These are phyloP conservation scores for Plasmodium relictum DNA, from an alignment of 169 alveolate genomes.

Conservation along the genomic window DNA sequence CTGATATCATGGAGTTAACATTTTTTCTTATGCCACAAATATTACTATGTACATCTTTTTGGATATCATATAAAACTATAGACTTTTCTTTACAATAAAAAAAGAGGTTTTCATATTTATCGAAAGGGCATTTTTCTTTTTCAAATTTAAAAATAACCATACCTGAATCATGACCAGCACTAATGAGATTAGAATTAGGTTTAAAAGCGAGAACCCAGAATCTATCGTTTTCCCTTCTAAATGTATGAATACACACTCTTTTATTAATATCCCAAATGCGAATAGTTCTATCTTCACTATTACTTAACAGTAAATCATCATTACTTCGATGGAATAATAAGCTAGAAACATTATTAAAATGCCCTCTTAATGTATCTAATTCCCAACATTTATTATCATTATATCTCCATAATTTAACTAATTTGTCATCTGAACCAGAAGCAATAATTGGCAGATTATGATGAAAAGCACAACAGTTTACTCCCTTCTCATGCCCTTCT, in stretches of 20 bases:
- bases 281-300: slow-evolving; percentile 95
- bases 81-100: slow-evolving; percentile 87
- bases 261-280: slow-evolving; percentile 96
- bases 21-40: slow-evolving; percentile 59
- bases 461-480: slow-evolving; percentile 96
- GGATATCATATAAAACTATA: slow-evolving; percentile 85
- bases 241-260: slow-evolving; percentile 91
- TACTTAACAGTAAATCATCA: slow-evolving; percentile 90
- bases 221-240: slow-evolving; percentile 94
- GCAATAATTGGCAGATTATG: slow-evolving; percentile 91
- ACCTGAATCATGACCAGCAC: slow-evolving; percentile 97
- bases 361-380: slow-evolving; percentile 95
- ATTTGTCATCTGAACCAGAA: slow-evolving; percentile 96
- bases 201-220: slow-evolving; percentile 94
- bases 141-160: slow-evolving; percentile 91
- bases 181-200: slow-evolving; percentile 91
- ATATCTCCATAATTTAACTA: slow-evolving; percentile 95
- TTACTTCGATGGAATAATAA: slow-evolving; percentile 93
- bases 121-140: slow-evolving; percentile 88
- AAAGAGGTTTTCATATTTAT: slow-evolving; percentile 79
- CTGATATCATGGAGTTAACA: slow-evolving; percentile 73
- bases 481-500: slow-evolving; percentile 98
- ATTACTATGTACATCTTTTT: slow-evolving; percentile 6
- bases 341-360: slow-evolving; percentile 95
- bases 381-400: slow-evolving; percentile 94